Percentiles rank a stretch among this genome's conserved stretches.
phyloP scores from a whole-genome alignment of 257 asterid species.

The Scutellaria baicalensis region DNA sequence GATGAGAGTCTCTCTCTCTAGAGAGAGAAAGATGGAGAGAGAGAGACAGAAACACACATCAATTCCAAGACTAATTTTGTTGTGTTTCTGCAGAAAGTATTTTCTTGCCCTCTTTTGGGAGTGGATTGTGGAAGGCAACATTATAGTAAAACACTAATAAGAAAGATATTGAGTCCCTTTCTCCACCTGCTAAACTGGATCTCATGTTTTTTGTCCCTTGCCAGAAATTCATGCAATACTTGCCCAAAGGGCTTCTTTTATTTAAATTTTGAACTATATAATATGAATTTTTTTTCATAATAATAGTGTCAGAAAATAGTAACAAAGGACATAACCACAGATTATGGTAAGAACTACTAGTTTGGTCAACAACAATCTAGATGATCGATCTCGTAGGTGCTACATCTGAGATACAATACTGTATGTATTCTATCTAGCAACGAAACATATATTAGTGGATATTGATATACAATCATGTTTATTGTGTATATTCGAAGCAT shows the following conservation, averaged over 20 bases:
- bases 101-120: conserved; percentile 28
- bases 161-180: conserved; percentile 27
- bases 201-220: conserved; percentile 55
- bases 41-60: conserved; percentile 12
- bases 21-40: not conserved
- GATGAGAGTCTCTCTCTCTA: conserved; percentile 11
- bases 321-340: conserved; percentile 15
- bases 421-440: too few relatives aligned
- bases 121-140: conserved; percentile 24
- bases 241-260: too few relatives aligned
- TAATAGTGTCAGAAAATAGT: conserved; percentile 13
- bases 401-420: too few relatives aligned
- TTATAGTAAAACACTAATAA: conserved; percentile 7
- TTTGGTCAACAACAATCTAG: conserved; percentile 12
- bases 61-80: conserved; percentile 17
- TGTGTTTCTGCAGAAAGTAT: not conserved
- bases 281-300: conserved; percentile 14
- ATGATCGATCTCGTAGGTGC: too few relatives aligned
- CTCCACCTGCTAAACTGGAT: conserved; percentile 44
- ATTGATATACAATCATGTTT: too few relatives aligned
- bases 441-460: too few relatives aligned
- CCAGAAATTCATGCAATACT: conserved; percentile 54
- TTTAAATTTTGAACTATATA: not conserved
- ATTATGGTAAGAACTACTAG: conserved; percentile 24
- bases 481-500: too few relatives aligned